phyloP scores from a whole-genome alignment of 176 grass and related monocot species.

The Ampelocalamus luodianensis region DNA sequence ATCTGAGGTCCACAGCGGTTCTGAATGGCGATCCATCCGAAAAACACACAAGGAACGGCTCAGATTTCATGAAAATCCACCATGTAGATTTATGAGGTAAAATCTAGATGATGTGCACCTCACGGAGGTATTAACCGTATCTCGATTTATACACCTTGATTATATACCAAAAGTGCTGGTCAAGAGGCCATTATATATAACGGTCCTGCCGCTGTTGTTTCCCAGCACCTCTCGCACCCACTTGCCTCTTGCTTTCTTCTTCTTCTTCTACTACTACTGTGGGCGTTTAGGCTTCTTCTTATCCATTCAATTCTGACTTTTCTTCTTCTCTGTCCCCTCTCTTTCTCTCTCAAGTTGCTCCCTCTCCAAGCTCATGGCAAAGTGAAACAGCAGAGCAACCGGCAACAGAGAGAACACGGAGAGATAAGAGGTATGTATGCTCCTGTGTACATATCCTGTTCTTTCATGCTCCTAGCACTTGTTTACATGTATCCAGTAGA shows the following conservation, averaged over 20 bases:
- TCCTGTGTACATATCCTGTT: not conserved
- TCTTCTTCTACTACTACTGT: not conserved
- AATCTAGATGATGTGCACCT: too few relatives aligned
- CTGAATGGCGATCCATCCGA: too few relatives aligned
- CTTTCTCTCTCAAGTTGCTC: not conserved
- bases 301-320: not conserved
- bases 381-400: not conserved
- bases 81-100: too few relatives aligned
- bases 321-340: not conserved
- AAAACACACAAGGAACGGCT: too few relatives aligned
- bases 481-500: not conserved
- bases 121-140: not conserved
- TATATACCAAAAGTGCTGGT: not conserved
- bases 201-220: not conserved
- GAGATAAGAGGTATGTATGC: not conserved
- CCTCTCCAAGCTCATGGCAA: not conserved
- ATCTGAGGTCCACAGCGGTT: too few relatives aligned
- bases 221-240: not conserved
- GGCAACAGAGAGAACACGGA: not conserved
- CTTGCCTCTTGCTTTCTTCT: not conserved
- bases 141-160: not conserved
- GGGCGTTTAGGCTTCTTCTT: not conserved
- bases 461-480: not conserved
- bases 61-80: too few relatives aligned
- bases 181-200: conserved; percentile 16